Evolutionary conservation across 306 rosid genomes (phyloP), one percentile per base, ranked within the genome.

Genomic region (Cyamopsis tetragonoloba): DNA sequence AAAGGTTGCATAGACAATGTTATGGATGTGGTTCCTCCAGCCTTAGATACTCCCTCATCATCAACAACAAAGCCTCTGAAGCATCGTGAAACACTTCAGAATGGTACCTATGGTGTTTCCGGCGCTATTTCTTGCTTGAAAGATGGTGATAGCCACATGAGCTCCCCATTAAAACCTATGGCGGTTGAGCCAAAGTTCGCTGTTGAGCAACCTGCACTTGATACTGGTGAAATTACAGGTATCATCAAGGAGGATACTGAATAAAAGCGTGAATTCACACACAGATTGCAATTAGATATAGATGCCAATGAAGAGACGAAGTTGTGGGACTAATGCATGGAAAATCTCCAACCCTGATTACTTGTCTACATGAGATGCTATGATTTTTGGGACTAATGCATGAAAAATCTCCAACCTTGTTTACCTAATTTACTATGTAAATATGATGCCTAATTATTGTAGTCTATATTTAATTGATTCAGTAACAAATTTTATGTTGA

Each of bases 21-120:
- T 24, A 78, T 74, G 78, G 86, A 82, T 51, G 66, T 63, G 24
- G 85, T 82, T 48, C 72, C 78, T 7, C 38, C 54, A 43, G 31
- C 66, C n/a, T 32, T 73, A 11, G 74, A 67, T 39, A 74, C 61
- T 22, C 72, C 73, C 11, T 35, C 77, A 15, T 35, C 77, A 15
- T 79, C 77, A 23, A 65, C 81, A 30, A 17, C 34, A 15, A 75
- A 80, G 37, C 76, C 68, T 68, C 50, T 37, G 58, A 70, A 59
- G 73, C 81, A 77, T 59, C 75, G 75, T 72, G 73, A 82, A 11
- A 57, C 71, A 14, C 62, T 59, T 77, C 71, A 82, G 18, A 66
- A 70, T 34, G 83, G 48, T 76, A 50, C 41, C 59, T 55, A 78
- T 71, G 83, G 34, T 71, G 38, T 59, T 41, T 54, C 75, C 35